Percentiles rank a stretch among this genome's conserved stretches.
Conservation (phyloP, 345 rosid genomes). For the Eucalyptus curtisii region DNA sequence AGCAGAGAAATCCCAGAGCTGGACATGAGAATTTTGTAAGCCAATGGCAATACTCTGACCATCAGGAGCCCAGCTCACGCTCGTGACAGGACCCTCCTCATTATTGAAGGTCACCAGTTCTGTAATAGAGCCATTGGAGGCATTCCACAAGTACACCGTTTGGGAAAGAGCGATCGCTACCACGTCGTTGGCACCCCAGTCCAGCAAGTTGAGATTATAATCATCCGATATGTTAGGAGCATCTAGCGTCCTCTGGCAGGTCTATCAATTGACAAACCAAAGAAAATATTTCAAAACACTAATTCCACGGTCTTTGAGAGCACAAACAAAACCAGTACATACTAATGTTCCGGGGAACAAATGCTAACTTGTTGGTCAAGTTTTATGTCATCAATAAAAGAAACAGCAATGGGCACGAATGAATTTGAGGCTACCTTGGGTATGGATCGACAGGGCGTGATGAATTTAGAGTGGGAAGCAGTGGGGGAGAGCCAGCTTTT, state of each 20-base stretch:
- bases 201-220: slow-evolving; percentile 32
- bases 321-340: background rate
- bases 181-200: slow-evolving; percentile 41
- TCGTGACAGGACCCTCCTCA: slow-evolving; percentile 37
- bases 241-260: slow-evolving; percentile 35
- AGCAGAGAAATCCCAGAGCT: slow-evolving; percentile 32
- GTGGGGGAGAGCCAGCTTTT: background rate
- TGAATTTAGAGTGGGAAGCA: background rate
- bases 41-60: slow-evolving; percentile 37
- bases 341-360: background rate
- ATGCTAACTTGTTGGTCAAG: background rate
- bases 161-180: slow-evolving; percentile 21
- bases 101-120: slow-evolving; percentile 38
- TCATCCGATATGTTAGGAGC: slow-evolving; percentile 41
- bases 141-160: slow-evolving; percentile 38
- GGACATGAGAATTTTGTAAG: slow-evolving; percentile 36
- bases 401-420: background rate
- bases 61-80: slow-evolving; percentile 48
- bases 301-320: background rate
- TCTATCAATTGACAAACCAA: slow-evolving; percentile 7
- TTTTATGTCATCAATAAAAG: background rate
- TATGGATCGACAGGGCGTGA: slow-evolving; percentile 17
- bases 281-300: background rate
- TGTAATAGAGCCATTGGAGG: slow-evolving; percentile 27
- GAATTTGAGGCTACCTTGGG: slow-evolving; percentile 17